Percentiles rank a stretch among this genome's conserved stretches.
Evolutionary conservation across 768 basidiomycete species (phyloP).

Genomic region (Amanita rubescens): DNA sequence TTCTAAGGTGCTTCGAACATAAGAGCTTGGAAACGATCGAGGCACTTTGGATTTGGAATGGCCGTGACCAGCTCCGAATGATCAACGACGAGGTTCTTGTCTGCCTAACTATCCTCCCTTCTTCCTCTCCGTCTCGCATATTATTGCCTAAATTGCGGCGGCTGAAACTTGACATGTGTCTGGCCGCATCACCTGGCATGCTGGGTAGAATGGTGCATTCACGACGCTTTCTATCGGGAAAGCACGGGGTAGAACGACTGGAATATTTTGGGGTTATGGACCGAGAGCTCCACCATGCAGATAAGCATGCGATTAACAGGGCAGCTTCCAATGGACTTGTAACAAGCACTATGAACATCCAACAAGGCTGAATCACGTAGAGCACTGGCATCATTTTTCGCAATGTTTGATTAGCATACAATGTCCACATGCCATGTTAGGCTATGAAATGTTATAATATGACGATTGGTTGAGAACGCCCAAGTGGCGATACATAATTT

Average conservation of each 20-base stretch:
- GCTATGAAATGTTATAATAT: too few relatives aligned
- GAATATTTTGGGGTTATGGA: background rate
- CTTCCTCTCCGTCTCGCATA: background rate
- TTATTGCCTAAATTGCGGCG: background rate
- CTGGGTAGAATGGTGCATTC: slow-evolving; percentile 1
- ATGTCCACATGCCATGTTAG: too few relatives aligned
- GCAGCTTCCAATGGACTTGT: background rate
- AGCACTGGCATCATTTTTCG: too few relatives aligned
- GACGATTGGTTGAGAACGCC: too few relatives aligned
- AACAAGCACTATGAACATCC: too few relatives aligned
- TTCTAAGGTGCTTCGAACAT: background rate
- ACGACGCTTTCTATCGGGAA: background rate
- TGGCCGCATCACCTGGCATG: background rate
- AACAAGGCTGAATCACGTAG: too few relatives aligned
- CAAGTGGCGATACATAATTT: too few relatives aligned
- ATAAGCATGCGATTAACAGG: background rate
- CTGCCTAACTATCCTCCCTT: background rate
- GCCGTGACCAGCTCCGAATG: background rate
- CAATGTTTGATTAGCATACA: too few relatives aligned
- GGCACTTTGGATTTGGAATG: background rate
- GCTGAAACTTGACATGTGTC: background rate
- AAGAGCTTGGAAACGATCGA: background rate
- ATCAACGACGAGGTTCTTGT: background rate
- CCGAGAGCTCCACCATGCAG: background rate
- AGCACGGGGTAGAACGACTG: background rate